Evolutionary conservation across 768 basidiomycete species (phyloP), one percentile per base, ranked within the genome.

Genomic region (Xerocomellus chrysenteron): DNA sequence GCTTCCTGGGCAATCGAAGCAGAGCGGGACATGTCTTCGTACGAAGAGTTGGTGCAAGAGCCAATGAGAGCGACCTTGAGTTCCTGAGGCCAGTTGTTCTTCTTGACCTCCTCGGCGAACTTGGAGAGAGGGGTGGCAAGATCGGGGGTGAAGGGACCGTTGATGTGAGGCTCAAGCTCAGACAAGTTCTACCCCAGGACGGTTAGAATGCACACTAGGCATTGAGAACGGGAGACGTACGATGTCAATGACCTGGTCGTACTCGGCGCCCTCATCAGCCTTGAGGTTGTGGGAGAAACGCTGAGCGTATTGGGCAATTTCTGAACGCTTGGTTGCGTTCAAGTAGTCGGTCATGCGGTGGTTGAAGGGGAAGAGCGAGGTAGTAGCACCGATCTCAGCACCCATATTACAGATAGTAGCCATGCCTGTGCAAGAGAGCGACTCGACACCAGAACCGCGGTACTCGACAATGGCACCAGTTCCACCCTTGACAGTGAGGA

Each of bases 401-500:
- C 96, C 96, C 96, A 98, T 99, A 85, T 98, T 99, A 76, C 96
- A 98, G 68, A 99, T 96, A 21, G 96, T 98, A 50, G 93, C 96
- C 95, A 98, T 97, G 75, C 96, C 96, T 47, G 96, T 99, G 83
- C 90, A 93, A 47, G 94, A 97, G 58, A 99, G 84, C 35, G 93
- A 93, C 70, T 96, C 90, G 59, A 98, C 90, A 81, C 96, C 96
- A 68, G 94, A 75, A 61, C 96, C 96, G 64, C 80, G 87, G 80
- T 99, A 99, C 73, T 99, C 96, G 64, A 99, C 93, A 67, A 99
- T 98, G 54, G 96, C 94, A 64, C 96, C 96, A 65, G 96, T 99
- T 67, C 96, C 96, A 68, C 96, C 96, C 84, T 98, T 98, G 81
- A 99, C 96, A 14, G 96, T 98, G 59, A 99, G 88, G 67, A 96